Evolutionary conservation across 768 basidiomycete genomes (phyloP).

Genomic region (Naganishia friedmannii): DNA sequence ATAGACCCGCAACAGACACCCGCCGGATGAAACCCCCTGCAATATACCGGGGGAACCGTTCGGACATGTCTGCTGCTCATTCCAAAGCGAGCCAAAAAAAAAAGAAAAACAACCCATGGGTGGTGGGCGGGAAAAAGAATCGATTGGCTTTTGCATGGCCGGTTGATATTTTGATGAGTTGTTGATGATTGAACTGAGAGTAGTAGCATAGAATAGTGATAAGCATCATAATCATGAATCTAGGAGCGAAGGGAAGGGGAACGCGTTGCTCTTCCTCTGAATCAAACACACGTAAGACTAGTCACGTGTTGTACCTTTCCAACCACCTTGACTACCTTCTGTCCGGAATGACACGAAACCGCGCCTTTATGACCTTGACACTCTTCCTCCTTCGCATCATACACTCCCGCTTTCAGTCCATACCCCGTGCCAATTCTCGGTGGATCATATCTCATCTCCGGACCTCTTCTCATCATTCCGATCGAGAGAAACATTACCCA

Average conservation of each 20-base stretch:
- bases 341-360: background rate
- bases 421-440: conserved; percentile 40
- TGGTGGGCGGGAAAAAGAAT: too few species aligned
- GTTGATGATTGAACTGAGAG: conserved; percentile 5
- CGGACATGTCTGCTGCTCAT: too few species aligned
- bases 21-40: too few species aligned
- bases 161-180: background rate
- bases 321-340: background rate
- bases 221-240: background rate
- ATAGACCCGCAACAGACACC: too few species aligned
- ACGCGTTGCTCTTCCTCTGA: background rate
- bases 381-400: conserved; percentile 16
- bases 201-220: background rate
- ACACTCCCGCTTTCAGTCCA: conserved; percentile 35
- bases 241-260: background rate
- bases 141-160: background rate
- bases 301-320: background rate
- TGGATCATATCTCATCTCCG: conserved; percentile 37
- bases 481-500: conserved; percentile 26
- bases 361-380: background rate
- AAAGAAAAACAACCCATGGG: background rate
- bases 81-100: too few species aligned
- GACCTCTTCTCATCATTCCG: conserved; percentile 44
- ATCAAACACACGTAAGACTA: background rate
- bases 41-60: too few species aligned